phyloP scores from a whole-genome alignment of 2,329 filamentous ascomycete species.

The Kalmusia sp. region DNA sequence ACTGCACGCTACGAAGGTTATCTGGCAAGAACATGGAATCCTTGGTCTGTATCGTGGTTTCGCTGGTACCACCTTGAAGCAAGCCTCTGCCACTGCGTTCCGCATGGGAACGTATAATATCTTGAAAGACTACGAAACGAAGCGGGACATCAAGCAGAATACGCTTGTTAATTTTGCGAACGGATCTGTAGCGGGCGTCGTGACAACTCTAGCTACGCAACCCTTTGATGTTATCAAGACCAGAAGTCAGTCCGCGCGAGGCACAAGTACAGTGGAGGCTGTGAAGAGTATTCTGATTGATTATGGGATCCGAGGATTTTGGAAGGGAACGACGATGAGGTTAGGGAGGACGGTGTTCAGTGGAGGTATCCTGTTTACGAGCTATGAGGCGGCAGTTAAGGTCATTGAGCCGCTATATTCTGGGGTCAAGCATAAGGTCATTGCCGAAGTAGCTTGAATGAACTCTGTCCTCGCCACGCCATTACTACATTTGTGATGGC shows the following conservation, averaged over 20 bases:
- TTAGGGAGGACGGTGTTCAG: slow-evolving; percentile 68
- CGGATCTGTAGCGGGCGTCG: slow-evolving; percentile 65
- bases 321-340: slow-evolving; percentile 73
- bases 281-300: slow-evolving; percentile 62
- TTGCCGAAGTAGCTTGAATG: slow-evolving; percentile 26
- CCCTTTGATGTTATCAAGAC: slow-evolving; percentile 72
- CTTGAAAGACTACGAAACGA: slow-evolving; percentile 65
- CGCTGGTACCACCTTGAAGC: slow-evolving; percentile 67
- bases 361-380: slow-evolving; percentile 71
- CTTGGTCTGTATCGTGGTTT: slow-evolving; percentile 65
- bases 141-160: slow-evolving; percentile 56
- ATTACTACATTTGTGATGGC: background rate
- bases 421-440: slow-evolving; percentile 20
- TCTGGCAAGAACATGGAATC: slow-evolving; percentile 62
- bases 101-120: slow-evolving; percentile 70
- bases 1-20: slow-evolving; percentile 57
- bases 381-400: slow-evolving; percentile 64
- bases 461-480: background rate
- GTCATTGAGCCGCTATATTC: slow-evolving; percentile 53
- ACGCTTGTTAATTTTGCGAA: slow-evolving; percentile 66
- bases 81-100: slow-evolving; percentile 67
- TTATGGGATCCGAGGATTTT: slow-evolving; percentile 67
- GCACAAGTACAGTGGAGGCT: slow-evolving; percentile 64
- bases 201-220: slow-evolving; percentile 67
- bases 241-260: slow-evolving; percentile 65